Evolutionary conservation across 495 filamentous ascomycete species (phyloP).

Genomic region (Hypoxylon intermedium): DNA sequence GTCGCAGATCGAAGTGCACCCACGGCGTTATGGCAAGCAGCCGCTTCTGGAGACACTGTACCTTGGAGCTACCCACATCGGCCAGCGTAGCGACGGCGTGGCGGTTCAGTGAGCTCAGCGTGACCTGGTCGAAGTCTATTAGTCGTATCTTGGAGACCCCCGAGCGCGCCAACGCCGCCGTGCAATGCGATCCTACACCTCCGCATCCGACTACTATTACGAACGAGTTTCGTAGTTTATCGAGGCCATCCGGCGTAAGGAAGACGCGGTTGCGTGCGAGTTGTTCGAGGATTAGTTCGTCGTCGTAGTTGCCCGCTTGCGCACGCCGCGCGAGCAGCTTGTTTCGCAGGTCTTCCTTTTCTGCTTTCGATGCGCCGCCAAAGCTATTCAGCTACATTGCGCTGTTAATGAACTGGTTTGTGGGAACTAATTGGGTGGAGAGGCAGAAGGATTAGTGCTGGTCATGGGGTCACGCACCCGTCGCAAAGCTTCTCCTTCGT

Average conservation of each 20-base stretch:
- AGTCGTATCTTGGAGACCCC: constrained; percentile 86
- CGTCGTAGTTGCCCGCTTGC: constrained; percentile 88
- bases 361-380: constrained; percentile 67
- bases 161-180: constrained; percentile 84
- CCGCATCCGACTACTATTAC: constrained; percentile 91
- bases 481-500: constrained; percentile 40
- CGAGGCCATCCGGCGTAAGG: constrained; percentile 79
- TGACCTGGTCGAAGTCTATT: constrained; percentile 98
- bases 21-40: constrained; percentile 88
- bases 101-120: constrained; percentile 88
- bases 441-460: neutral
- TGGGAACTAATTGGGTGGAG: neutral
- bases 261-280: constrained; percentile 94
- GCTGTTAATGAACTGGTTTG: constrained; percentile 37
- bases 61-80: constrained; percentile 95
- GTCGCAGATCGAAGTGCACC: constrained; percentile 85
- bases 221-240: constrained; percentile 78
- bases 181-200: constrained; percentile 92
- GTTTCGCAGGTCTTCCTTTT: constrained; percentile 79
- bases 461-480: constrained; percentile 29
- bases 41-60: constrained; percentile 77
- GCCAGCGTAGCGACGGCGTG: constrained; percentile 93
- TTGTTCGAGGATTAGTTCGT: constrained; percentile 94
- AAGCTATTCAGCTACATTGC: constrained; percentile 75
- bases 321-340: constrained; percentile 79